A percentile compares a stretch with the other conserved stretches of the same genome.
These are phyloP conservation scores for Flaveria robusta DNA, from an alignment of 129 eudicot genomes.

Conservation along the genomic window DNA sequence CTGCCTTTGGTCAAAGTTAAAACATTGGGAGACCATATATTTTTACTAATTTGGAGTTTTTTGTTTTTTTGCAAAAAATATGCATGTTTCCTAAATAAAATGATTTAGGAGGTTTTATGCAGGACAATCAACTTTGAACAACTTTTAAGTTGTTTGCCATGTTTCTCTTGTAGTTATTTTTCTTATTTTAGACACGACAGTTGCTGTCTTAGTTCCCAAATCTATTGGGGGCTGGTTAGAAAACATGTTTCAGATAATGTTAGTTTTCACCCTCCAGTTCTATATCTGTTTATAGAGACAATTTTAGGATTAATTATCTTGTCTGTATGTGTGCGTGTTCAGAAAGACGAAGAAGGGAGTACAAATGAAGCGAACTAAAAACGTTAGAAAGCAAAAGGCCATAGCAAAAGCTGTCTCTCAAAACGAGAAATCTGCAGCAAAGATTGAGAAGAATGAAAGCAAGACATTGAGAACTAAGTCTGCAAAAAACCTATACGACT, in stretches of 20 bases:
- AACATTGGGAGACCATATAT: neutral
- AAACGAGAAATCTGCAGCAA: constrained; percentile 57
- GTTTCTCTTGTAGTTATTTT: neutral
- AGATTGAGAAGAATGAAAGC: constrained; percentile 62
- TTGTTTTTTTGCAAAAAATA: neutral
- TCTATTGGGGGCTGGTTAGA: neutral
- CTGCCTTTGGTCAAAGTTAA: neutral
- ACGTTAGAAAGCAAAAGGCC: constrained; percentile 73
- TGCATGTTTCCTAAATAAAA: neutral
- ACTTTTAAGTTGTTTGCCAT: neutral
- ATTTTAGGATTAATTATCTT: neutral
- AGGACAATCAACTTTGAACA: too few species aligned
- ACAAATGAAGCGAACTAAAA: constrained; percentile 85
- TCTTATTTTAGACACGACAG: neutral
- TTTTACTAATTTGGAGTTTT: neutral
- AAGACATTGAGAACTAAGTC: constrained; percentile 64
- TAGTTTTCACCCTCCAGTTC: neutral
- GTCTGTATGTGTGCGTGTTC: constrained; percentile 16
- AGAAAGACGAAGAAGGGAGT: constrained; percentile 73
- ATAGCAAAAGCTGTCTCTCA: constrained; percentile 78
- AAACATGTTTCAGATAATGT: neutral
- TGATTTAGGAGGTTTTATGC: too few species aligned
- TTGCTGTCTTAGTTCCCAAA: neutral
- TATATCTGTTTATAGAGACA: neutral
- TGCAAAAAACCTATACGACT: constrained; percentile 78